Evolutionary conservation across 108 stramenopile genomes (phyloP), one percentile per base, ranked within the genome.

Genomic region (Fragilariopsis cylindrus): DNA sequence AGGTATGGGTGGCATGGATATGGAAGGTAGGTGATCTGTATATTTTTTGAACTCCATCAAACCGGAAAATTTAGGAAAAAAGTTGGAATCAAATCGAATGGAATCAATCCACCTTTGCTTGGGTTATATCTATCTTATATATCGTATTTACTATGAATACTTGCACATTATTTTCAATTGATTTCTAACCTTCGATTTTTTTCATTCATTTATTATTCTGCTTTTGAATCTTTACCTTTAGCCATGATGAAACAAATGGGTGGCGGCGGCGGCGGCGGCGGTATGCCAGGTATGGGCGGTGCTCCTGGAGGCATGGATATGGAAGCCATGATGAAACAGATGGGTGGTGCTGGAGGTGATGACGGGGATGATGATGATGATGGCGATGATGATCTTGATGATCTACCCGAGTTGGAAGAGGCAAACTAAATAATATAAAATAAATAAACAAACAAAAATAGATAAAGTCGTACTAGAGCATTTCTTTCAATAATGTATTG

Each of bases 321-420:
- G 19, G 77, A 50, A 43, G 69, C n/a, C 48, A 73, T 65, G 78
- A 39, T 16, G 12, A 42, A 48, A 46, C 40, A 15, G 6, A 45
- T 39, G 13, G 80, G 66, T 13, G 66, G 48, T 21, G 80, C 57
- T 53, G 83, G 50, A 39, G 81, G 70, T 41, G 85, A 76, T 43
- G 83, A 73, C 39, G 85, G 70, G 75, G 84, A 84, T 46, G 91
- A 87, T 57, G 90, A 85, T 57, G 92, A 88, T 60, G 90, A 81
- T 30, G 87, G 81, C 30, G 89, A 87, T 69, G 91, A 83, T 49
- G 89, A 92, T 69, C 65, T 87, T 46, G 91, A 90, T 69, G 94
- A 92, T 75, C 70, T 95, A 68, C 93, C 93, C 1, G 90, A 90
- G 19, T 78, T 95, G 70, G 91, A 95, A 72, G 76, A 82, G 48